phyloP scores from a whole-genome alignment of 768 basidiomycete genomes.

The Leccinum longicurvipes region DNA sequence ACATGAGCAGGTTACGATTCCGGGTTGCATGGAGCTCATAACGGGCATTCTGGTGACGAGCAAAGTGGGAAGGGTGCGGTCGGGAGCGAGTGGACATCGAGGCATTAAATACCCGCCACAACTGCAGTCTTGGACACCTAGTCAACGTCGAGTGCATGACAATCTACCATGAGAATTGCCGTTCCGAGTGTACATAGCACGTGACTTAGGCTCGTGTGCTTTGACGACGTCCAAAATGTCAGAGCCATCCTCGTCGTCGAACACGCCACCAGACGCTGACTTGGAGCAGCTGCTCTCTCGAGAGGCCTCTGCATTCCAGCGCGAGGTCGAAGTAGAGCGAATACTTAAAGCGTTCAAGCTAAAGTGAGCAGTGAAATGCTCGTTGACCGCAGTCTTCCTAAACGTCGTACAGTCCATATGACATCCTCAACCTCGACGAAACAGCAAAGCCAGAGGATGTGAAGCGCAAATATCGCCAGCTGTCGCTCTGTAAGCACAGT shows the following conservation, averaged over 20 bases:
- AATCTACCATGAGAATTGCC: not conserved
- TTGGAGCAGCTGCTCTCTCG: conserved; percentile 77
- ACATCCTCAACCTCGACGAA: conserved; percentile 80
- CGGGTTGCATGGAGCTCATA: conserved; percentile 47
- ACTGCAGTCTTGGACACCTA: not conserved
- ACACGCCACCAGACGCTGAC: conserved; percentile 42
- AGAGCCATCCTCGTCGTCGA: conserved; percentile 3
- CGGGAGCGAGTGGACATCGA: conserved; percentile 13
- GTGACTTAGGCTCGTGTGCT: conserved; percentile 10
- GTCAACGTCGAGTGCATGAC: conserved; percentile 1
- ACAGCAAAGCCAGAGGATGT: conserved; percentile 73
- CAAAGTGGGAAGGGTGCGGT: not conserved
- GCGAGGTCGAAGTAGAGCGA: conserved; percentile 86
- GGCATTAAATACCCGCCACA: too few relatives aligned
- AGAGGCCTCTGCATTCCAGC: conserved; percentile 81
- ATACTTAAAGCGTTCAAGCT: conserved; percentile 94
- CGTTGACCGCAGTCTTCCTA: not conserved
- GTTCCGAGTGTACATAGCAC: conserved; percentile 3
- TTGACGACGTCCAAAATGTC: conserved; percentile 18
- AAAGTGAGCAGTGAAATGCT: conserved; percentile 59
- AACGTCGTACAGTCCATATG: conserved; percentile 72
- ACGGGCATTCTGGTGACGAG: conserved; percentile 31
- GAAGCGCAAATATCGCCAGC: conserved; percentile 83
- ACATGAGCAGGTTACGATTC: conserved; percentile 80
- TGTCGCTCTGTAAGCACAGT: conserved; percentile 71